Conservation (phyloP, 1,284 basidiomycete species). For the Ustilago cynodontis region DNA sequence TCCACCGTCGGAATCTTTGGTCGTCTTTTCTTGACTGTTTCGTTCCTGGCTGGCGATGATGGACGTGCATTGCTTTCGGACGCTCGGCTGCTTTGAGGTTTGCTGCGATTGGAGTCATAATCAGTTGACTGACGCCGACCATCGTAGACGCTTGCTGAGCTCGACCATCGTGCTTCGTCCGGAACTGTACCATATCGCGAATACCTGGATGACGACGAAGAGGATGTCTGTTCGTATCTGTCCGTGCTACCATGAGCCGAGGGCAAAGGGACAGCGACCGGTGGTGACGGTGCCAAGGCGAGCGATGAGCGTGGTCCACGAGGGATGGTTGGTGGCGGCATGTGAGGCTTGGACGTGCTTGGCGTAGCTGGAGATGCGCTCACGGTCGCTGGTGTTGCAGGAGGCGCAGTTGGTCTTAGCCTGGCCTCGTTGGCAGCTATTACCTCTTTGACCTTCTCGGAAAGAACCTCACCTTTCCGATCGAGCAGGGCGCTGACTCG, state of each 20-base stretch:
- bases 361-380: slow-evolving; percentile 25
- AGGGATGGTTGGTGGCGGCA: slow-evolving; percentile 36
- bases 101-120: slow-evolving; percentile 14
- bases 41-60: neutral
- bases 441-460: slow-evolving; percentile 31
- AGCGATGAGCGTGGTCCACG: slow-evolving; percentile 22
- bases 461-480: slow-evolving; percentile 31
- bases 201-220: neutral
- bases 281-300: slow-evolving; percentile 10
- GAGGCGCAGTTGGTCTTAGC: slow-evolving; percentile 9
- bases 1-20: slow-evolving; percentile 21
- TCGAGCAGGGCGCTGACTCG: slow-evolving; percentile 34
- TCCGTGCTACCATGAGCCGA: slow-evolving; percentile 9
- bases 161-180: slow-evolving; percentile 10
- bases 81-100: neutral
- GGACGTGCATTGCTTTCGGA: neutral
- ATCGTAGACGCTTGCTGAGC: slow-evolving; percentile 4
- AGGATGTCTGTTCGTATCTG: slow-evolving; percentile 2
- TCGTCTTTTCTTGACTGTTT: neutral
- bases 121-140: slow-evolving; percentile 18
- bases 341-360: slow-evolving; percentile 21
- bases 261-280: slow-evolving; percentile 4
- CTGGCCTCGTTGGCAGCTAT: slow-evolving; percentile 30
- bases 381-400: slow-evolving; percentile 1
- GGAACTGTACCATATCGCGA: slow-evolving; percentile 8